Evolutionary conservation across 345 rosid genomes (phyloP), one percentile per base, ranked within the genome.

Genomic region (Tarenaya hassleriana): DNA sequence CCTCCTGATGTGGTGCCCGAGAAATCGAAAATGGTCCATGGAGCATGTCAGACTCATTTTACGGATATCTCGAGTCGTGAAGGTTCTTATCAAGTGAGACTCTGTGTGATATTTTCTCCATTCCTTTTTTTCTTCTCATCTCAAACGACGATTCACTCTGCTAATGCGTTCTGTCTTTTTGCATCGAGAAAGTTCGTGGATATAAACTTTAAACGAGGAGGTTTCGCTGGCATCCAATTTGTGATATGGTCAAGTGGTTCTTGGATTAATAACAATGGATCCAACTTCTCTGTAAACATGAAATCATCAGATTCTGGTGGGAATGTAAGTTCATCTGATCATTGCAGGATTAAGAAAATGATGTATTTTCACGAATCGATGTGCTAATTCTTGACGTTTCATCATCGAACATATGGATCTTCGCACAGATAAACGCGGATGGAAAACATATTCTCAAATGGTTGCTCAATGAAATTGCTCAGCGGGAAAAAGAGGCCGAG

Each of bases 11-110:
- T 75, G 61, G 47, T 81, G 66, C 79, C 88, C 19, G 73, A 75
- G 67, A 81, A 74, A 34, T 77, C 76, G 47, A 75, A 75, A 59
- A 57, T 77, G 55, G 75, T 71, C 51, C 56, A 69, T 3, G 73
- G 73, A 69, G 83, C 83, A 41, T 77, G 81, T 67, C 88, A 81
- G 54, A 77, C 79, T 45, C 68, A 71, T 62, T 81, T 81, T 61
- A 67, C 59, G 4, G 74, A 75, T n/a, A 47, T 50, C 55, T 66
- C 68, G 33, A 64, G 44, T 34, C 53, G 50, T 62, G 72, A 68
- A 69, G 74, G 70, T 47, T 64, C 75, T 27, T 81, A 75, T 57
- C 77, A 81, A 78, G 81, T 77, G 58, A 51, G 47, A 43, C 53
- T 6, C 34, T 31, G 14, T 29, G 44, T 39, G 32, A 29, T 49